These are phyloP conservation scores for Candolleomyces efflorescens DNA, from an alignment of 768 basidiomycete species.

Conservation along the genomic window DNA sequence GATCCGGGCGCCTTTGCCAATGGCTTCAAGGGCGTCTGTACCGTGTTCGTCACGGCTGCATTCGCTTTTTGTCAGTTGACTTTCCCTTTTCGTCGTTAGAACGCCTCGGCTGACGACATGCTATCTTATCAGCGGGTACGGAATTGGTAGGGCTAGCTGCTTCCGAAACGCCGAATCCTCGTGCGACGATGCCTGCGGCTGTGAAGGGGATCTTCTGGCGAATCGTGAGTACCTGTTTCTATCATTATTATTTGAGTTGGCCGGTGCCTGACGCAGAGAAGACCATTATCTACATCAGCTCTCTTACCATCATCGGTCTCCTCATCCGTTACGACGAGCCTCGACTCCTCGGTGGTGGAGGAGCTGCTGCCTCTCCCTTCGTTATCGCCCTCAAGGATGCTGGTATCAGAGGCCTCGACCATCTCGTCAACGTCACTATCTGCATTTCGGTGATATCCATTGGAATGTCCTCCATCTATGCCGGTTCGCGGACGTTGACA, in stretches of 20 bases:
- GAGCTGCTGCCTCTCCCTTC: conserved; percentile 41
- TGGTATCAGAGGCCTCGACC: conserved; percentile 36
- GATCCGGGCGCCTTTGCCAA: conserved; percentile 39
- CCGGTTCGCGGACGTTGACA: conserved; percentile 40
- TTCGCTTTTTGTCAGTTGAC: conserved; percentile 33
- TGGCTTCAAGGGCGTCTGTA: conserved; percentile 43
- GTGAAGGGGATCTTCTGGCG: conserved; percentile 49
- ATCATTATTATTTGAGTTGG: neutral
- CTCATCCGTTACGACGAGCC: conserved; percentile 33
- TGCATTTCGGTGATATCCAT: conserved; percentile 45
- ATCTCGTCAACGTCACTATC: conserved; percentile 40
- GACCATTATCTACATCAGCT: conserved; percentile 42
- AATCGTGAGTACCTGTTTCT: conserved; percentile 25
- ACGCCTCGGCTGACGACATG: neutral
- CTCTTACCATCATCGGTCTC: conserved; percentile 40
- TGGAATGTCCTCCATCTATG: conserved; percentile 42
- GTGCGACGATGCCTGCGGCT: conserved; percentile 38
- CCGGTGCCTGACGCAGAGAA: conserved; percentile 7
- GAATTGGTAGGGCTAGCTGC: conserved; percentile 45
- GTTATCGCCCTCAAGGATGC: conserved; percentile 40
- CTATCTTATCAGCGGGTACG: conserved; percentile 31
- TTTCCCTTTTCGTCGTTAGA: neutral
- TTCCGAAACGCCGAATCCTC: conserved; percentile 43
- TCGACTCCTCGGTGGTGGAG: conserved; percentile 32
- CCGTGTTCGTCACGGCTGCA: conserved; percentile 44